A percentile compares a stretch with the other conserved stretches of the same genome.
phyloP scores from a whole-genome alignment of 352 stramenopile species.

The Phytophthora kernoviae region DNA sequence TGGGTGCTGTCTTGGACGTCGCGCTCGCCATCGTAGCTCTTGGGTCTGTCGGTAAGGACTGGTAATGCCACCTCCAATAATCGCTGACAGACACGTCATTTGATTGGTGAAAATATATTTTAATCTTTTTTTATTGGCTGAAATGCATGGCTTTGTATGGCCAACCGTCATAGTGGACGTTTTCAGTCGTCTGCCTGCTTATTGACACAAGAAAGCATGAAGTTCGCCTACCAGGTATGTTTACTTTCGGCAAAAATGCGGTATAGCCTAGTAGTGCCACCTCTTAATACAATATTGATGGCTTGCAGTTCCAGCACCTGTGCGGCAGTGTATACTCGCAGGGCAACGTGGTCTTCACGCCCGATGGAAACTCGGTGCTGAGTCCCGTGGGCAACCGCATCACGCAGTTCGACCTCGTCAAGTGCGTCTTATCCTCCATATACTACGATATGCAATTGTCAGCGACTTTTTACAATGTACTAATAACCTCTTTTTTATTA shows the following conservation, averaged over 20 bases:
- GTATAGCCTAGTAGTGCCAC: background rate
- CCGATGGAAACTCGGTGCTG: conserved; percentile 92
- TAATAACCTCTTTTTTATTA: conserved; percentile 22
- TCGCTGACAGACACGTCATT: conserved; percentile 7
- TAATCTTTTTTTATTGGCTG: conserved; percentile 24
- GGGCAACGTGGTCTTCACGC: conserved; percentile 93
- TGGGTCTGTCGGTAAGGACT: conserved; percentile 17
- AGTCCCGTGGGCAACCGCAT: conserved; percentile 95
- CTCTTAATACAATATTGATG: background rate
- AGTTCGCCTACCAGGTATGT: conserved; percentile 87
- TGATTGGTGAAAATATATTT: conserved; percentile 40
- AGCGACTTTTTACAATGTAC: conserved; percentile 2
- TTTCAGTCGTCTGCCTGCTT: conserved; percentile 6
- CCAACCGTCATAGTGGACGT: conserved; percentile 49
- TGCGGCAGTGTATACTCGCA: conserved; percentile 94
- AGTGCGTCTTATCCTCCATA: conserved; percentile 65
- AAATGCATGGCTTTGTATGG: conserved; percentile 34
- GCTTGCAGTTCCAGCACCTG: conserved; percentile 90
- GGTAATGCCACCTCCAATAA: conserved; percentile 20
- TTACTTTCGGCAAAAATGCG: background rate
- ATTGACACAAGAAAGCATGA: conserved; percentile 50
- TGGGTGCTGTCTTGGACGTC: conserved; percentile 32
- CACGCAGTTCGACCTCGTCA: conserved; percentile 94
- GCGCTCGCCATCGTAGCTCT: conserved; percentile 28
- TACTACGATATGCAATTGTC: too few relatives aligned